phyloP scores from a whole-genome alignment of 352 stramenopile genomes.

The Globisporangium abappressorium region DNA sequence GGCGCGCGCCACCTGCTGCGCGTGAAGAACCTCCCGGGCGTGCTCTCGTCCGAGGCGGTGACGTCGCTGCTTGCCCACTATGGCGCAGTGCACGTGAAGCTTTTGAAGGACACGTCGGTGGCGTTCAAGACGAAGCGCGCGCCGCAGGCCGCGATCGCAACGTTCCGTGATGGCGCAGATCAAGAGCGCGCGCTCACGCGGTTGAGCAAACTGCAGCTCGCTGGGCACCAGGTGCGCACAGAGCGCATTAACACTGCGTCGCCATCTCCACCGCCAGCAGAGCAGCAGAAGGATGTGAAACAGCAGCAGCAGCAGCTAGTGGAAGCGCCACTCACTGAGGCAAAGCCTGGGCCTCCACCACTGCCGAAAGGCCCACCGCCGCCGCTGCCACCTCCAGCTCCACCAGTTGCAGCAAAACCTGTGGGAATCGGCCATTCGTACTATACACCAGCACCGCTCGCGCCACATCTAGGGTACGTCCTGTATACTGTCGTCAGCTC shows the following conservation, averaged over 20 bases:
- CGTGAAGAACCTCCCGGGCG: constrained; percentile 55
- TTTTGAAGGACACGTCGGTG: constrained; percentile 34
- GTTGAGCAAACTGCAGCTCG: constrained; percentile 49
- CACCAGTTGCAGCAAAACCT: neutral
- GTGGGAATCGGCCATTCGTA: neutral
- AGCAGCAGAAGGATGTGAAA: neutral
- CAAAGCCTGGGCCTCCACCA: constrained; percentile 18
- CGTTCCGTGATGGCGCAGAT: constrained; percentile 31
- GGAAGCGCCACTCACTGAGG: constrained; percentile 5
- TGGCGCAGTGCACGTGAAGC: constrained; percentile 42
- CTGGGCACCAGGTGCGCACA: constrained; percentile 44
- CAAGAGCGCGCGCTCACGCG: constrained; percentile 37
- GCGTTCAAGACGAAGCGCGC: constrained; percentile 17
- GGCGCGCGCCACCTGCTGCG: constrained; percentile 28
- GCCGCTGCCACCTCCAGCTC: constrained; percentile 22
- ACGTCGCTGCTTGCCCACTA: constrained; percentile 59
- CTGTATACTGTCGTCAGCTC: neutral
- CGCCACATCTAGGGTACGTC: constrained; percentile 70
- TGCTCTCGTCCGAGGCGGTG: constrained; percentile 54
- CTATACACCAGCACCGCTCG: constrained; percentile 44
- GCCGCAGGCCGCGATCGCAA: constrained; percentile 47
- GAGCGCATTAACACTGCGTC: constrained; percentile 20
- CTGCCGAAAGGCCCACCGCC: constrained; percentile 32
- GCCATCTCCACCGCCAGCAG: neutral
- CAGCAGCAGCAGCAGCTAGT: neutral